Percentiles rank a stretch among this genome's conserved stretches.
These are phyloP conservation scores for Lolium multiflorum DNA, from an alignment of 176 grass and related monocot genomes.

Conservation along the genomic window DNA sequence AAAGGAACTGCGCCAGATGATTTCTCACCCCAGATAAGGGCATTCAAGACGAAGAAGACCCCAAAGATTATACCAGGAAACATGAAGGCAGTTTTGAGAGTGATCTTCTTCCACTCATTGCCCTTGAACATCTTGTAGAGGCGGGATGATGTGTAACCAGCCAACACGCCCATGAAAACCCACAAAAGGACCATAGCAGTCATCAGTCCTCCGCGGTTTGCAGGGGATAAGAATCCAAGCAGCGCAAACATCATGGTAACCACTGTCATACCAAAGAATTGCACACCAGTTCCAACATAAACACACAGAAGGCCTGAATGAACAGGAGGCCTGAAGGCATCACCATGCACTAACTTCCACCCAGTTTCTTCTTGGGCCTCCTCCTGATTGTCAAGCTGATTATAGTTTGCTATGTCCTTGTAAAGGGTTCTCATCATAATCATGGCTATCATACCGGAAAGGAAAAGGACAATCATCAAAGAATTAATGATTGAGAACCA, in stretches of 20 bases:
- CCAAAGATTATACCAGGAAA: conserved; percentile 81
- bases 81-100: conserved; percentile 83
- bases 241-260: conserved; percentile 85
- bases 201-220: conserved; percentile 77
- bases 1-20: conserved; percentile 87
- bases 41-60: conserved; percentile 76
- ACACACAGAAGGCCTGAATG: conserved; percentile 79
- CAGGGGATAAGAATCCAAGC: conserved; percentile 77
- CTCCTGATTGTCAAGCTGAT: conserved; percentile 75
- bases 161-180: conserved; percentile 84
- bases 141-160: conserved; percentile 73
- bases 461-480: conserved; percentile 83
- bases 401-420: conserved; percentile 81
- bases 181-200: conserved; percentile 84
- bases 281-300: conserved; percentile 83
- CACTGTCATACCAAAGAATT: conserved; percentile 80
- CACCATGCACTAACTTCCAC: conserved; percentile 84
- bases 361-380: conserved; percentile 88
- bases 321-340: conserved; percentile 74
- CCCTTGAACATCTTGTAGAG: conserved; percentile 91
- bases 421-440: conserved; percentile 94
- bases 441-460: conserved; percentile 85
- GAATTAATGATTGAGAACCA: conserved; percentile 89
- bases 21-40: conserved; percentile 83
- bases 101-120: conserved; percentile 81